phyloP scores from a whole-genome alignment of 805 yeast genomes.

The Yarrowia osloensis region DNA sequence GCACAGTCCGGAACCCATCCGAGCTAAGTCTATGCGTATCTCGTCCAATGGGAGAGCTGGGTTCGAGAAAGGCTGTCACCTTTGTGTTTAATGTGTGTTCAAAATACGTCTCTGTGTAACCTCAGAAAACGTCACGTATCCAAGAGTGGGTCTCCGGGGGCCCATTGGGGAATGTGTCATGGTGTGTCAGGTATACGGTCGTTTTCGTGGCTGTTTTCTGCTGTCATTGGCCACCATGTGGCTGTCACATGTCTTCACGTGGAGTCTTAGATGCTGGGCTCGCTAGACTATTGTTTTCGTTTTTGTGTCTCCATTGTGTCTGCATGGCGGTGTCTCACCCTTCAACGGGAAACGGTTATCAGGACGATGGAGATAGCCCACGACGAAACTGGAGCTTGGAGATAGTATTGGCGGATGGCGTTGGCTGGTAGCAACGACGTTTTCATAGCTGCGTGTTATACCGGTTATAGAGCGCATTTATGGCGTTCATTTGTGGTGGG shows the following conservation, averaged over 20 bases:
- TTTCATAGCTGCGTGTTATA: neutral
- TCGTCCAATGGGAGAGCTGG: neutral
- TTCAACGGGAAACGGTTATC: neutral
- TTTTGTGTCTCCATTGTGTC: neutral
- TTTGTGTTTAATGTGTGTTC: too few species aligned
- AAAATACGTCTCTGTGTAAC: too few species aligned
- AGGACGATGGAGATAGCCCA: neutral
- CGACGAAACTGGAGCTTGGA: neutral
- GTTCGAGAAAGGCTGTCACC: neutral
- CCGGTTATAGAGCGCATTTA: neutral
- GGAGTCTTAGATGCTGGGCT: neutral
- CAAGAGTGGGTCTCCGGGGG: neutral
- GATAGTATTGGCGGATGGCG: neutral
- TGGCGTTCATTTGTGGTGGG: neutral
- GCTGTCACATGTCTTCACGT: neutral
- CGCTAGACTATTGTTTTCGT: neutral
- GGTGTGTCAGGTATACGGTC: neutral
- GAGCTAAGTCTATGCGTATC: neutral
- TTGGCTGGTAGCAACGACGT: neutral
- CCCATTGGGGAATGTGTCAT: neutral
- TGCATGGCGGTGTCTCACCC: neutral
- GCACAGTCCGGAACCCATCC: neutral
- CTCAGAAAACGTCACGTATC: neutral
- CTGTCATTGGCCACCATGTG: neutral
- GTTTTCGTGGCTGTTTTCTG: neutral